phyloP scores from a whole-genome alignment of 176 grass and related monocot genomes.

The Musa beccarii region DNA sequence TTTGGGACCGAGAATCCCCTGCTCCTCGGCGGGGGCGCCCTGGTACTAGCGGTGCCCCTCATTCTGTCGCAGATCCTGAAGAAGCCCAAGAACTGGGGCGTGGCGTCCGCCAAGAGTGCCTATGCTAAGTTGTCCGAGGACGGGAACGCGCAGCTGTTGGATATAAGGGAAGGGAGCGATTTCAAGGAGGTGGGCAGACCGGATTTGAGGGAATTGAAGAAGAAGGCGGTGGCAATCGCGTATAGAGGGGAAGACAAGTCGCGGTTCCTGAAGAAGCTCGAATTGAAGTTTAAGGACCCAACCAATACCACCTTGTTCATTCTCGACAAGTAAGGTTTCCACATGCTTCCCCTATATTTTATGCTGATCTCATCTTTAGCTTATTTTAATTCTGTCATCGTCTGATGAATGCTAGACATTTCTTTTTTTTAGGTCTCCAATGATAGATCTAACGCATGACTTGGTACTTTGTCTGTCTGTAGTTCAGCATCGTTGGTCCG shows the following conservation, averaged over 20 bases:
- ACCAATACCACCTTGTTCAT: slow-evolving; percentile 76
- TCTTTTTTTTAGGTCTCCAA: neutral
- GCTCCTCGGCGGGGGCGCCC: slow-evolving; percentile 28
- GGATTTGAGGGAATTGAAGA: slow-evolving; percentile 50
- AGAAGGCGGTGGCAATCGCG: slow-evolving; percentile 53
- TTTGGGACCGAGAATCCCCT: slow-evolving; percentile 60
- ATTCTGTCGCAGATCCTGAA: slow-evolving; percentile 43
- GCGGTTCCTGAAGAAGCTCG: slow-evolving; percentile 72
- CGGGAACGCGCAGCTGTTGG: slow-evolving; percentile 50
- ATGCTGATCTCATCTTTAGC: too few species aligned
- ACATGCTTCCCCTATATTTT: slow-evolving; percentile 1
- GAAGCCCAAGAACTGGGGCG: slow-evolving; percentile 40
- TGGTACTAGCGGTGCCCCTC: slow-evolving; percentile 47
- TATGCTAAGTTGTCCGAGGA: slow-evolving; percentile 63
- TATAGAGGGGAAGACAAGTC: slow-evolving; percentile 75
- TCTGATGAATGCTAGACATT: neutral
- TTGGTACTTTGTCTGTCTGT: too few species aligned
- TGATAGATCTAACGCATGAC: too few species aligned
- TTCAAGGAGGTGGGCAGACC: slow-evolving; percentile 39
- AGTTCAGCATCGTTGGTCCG: too few species aligned
- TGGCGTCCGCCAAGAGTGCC: slow-evolving; percentile 35
- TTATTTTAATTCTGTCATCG: neutral
- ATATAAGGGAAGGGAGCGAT: slow-evolving; percentile 76
- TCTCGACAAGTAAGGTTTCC: slow-evolving; percentile 73
- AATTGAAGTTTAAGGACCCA: slow-evolving; percentile 65